These are phyloP conservation scores for Linanthus parryae DNA, from an alignment of 148 eudicot genomes.

Conservation along the genomic window DNA sequence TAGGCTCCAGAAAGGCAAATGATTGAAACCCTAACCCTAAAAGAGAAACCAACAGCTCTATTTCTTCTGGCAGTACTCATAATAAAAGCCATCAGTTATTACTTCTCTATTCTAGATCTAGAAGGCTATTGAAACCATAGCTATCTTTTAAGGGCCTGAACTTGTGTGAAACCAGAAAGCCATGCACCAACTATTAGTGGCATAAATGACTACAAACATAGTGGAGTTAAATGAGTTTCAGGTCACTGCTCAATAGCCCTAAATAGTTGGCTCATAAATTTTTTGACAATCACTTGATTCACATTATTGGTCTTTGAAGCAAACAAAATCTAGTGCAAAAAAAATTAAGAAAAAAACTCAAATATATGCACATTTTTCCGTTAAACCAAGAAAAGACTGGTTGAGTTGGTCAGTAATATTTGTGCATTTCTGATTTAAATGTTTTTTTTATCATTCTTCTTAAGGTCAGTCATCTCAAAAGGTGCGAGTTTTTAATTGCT, in stretches of 20 bases:
- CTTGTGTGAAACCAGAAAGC: constrained; percentile 28
- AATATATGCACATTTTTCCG: too few species aligned
- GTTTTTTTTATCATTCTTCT: too few species aligned
- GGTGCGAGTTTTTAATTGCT: too few species aligned
- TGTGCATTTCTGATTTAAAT: too few species aligned
- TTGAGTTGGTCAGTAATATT: too few species aligned
- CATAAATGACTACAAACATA: constrained; percentile 10
- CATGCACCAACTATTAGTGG: constrained; percentile 32
- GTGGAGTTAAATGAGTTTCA: constrained; percentile 5
- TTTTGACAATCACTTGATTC: not conserved
- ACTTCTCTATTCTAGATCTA: constrained; percentile 16
- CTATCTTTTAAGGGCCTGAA: constrained; percentile 41
- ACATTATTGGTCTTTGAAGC: not conserved
- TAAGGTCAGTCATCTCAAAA: too few species aligned
- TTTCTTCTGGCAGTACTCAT: constrained; percentile 8
- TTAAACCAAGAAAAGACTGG: too few species aligned
- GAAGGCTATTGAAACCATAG: constrained; percentile 33
- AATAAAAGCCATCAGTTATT: not conserved
- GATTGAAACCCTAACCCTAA: constrained; percentile 18
- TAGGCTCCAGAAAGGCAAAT: constrained; percentile 9
- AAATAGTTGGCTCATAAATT: constrained; percentile 2
- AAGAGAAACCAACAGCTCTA: not conserved
- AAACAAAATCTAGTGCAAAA: not conserved
- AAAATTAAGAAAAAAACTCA: not conserved
- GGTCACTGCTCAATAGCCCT: not conserved